phyloP scores from a whole-genome alignment of 2,329 filamentous ascomycete species.

The Xylaria arbuscula region DNA sequence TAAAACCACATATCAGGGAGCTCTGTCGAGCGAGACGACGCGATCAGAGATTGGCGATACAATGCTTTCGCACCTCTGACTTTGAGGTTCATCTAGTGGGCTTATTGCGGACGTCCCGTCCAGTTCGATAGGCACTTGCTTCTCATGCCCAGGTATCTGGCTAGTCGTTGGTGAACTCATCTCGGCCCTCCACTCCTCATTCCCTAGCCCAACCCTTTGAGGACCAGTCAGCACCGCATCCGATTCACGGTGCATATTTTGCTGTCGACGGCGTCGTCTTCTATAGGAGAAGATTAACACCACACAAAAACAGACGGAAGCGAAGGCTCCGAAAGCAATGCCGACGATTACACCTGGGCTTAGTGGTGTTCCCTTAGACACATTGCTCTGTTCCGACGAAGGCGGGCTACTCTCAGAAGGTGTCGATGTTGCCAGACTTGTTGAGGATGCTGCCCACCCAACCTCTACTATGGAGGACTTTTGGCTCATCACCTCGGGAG shows the following conservation, averaged over 20 bases:
- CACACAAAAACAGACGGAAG: background rate
- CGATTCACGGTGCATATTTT: background rate
- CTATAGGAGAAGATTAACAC: conserved; percentile 3
- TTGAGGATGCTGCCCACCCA: conserved; percentile 9
- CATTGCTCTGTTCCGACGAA: background rate
- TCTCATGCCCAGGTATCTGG: conserved; percentile 4
- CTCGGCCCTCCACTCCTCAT: conserved; percentile 17
- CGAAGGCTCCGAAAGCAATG: background rate
- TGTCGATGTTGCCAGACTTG: background rate
- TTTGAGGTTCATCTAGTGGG: background rate
- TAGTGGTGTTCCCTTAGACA: background rate
- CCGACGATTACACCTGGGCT: background rate
- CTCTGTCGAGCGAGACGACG: background rate
- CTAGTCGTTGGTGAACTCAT: conserved; percentile 4
- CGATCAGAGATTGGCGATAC: conserved; percentile 8
- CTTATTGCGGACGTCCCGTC: background rate
- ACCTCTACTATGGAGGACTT: conserved; percentile 14
- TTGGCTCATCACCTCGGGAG: conserved; percentile 16
- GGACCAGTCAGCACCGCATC: background rate
- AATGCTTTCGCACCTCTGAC: conserved; percentile 6
- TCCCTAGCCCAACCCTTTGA: background rate
- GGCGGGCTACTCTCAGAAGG: background rate
- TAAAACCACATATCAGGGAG: conserved; percentile 23
- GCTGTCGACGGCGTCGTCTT: background rate
- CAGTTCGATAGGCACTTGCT: conserved; percentile 10